Percentiles rank a stretch among this genome's conserved stretches.
phyloP scores from a whole-genome alignment of 176 grass and related monocot species.

The Phoenix roebelenii region DNA sequence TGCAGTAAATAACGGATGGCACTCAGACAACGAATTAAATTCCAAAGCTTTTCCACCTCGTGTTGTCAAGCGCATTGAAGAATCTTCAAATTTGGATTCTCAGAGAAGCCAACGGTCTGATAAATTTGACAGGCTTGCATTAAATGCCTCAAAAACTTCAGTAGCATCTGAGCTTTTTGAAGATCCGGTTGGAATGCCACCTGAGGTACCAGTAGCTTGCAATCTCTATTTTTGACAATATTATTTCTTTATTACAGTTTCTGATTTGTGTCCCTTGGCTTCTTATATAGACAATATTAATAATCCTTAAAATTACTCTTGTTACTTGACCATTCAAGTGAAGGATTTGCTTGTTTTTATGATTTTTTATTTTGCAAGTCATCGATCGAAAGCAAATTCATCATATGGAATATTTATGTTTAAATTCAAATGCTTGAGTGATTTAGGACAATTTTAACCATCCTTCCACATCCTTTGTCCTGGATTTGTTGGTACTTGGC shows the following conservation, averaged over 20 bases:
- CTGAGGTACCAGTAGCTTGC: constrained; percentile 47
- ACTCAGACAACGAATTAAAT: constrained; percentile 86
- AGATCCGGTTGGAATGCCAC: constrained; percentile 62
- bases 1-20: constrained; percentile 49
- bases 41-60: constrained; percentile 50
- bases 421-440: too few relatives aligned
- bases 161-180: constrained; percentile 42
- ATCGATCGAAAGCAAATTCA: too few relatives aligned
- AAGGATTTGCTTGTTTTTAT: too few relatives aligned
- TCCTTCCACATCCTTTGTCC: too few relatives aligned
- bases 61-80: constrained; percentile 35
- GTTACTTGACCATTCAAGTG: too few relatives aligned
- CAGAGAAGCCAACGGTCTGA: constrained; percentile 30
- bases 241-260: neutral
- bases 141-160: constrained; percentile 37
- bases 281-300: too few relatives aligned
- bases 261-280: too few relatives aligned
- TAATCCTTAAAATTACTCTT: too few relatives aligned
- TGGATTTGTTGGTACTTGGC: too few relatives aligned
- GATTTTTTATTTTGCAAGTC: too few relatives aligned
- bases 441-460: too few relatives aligned
- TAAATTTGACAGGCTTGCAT: constrained; percentile 29
- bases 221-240: constrained; percentile 1
- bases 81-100: constrained; percentile 25
- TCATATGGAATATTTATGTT: too few relatives aligned